Evolutionary conservation across 192 early-diverging fungal genomes (phyloP).

Genomic region (Backusella mclennaniae): DNA sequence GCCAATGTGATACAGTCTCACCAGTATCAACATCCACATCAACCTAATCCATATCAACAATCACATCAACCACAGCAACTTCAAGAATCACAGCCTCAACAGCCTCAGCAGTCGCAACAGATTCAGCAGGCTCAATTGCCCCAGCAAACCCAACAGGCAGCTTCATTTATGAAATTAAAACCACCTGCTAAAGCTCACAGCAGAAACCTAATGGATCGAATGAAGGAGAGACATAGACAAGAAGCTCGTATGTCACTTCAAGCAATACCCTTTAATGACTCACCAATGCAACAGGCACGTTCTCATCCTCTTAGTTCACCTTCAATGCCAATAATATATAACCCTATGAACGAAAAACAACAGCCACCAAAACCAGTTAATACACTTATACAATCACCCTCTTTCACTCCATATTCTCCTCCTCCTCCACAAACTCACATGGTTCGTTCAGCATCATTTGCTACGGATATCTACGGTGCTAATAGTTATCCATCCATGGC

Average conservation of each 20-base stretch:
- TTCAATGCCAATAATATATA: constrained; percentile 25
- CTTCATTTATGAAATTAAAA: neutral
- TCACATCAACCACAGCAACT: neutral
- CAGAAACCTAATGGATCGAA: constrained; percentile 14
- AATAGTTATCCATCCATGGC: neutral
- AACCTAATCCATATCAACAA: neutral
- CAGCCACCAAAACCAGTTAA: neutral
- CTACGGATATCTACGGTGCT: neutral
- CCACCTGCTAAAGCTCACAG: neutral
- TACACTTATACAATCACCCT: constrained; percentile 7
- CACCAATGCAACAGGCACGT: neutral
- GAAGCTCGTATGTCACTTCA: constrained; percentile 4
- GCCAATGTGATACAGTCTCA: neutral
- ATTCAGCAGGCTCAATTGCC: neutral
- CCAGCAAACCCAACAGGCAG: neutral
- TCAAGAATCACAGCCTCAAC: neutral
- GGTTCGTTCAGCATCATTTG: constrained; percentile 6
- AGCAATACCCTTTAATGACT: neutral
- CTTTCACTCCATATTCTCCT: constrained; percentile 4
- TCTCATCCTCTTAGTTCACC: constrained; percentile 12
- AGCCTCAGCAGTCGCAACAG: neutral
- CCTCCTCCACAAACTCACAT: neutral
- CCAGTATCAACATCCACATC: neutral
- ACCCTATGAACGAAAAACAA: neutral
- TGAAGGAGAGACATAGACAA: constrained; percentile 27